phyloP scores from a whole-genome alignment of 148 eudicot species.

The Oxyria digyna region DNA sequence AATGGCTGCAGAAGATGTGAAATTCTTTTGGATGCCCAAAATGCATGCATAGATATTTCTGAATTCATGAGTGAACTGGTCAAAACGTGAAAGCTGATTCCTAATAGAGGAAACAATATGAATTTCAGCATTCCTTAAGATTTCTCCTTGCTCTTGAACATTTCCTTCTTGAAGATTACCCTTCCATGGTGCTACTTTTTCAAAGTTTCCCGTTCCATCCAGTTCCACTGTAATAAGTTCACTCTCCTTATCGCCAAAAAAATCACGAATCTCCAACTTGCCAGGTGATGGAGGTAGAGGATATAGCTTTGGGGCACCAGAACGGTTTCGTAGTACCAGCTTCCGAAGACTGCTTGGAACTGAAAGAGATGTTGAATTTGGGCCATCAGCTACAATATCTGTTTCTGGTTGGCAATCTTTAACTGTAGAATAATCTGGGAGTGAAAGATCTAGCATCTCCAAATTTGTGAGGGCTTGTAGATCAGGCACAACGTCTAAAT shows the following conservation, averaged over 20 bases:
- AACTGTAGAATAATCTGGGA: background rate
- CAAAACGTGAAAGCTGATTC: background rate
- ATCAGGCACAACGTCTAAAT: conserved; percentile 5
- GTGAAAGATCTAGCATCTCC: conserved; percentile 26
- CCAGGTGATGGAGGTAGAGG: background rate
- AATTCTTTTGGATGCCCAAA: background rate
- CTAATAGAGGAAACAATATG: background rate
- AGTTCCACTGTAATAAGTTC: background rate
- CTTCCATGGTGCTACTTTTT: too few species aligned
- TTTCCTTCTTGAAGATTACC: too few species aligned
- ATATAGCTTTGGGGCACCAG: background rate
- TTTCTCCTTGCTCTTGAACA: background rate
- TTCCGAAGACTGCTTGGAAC: conserved; percentile 4
- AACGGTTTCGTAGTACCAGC: conserved; percentile 10
- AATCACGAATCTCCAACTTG: background rate
- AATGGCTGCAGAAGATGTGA: background rate
- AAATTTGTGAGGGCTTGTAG: conserved; percentile 15
- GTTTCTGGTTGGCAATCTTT: background rate
- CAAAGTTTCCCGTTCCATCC: background rate
- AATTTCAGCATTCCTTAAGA: background rate
- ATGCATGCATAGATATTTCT: background rate
- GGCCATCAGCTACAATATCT: background rate
- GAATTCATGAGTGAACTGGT: background rate
- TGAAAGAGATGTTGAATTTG: background rate
- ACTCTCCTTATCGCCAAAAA: background rate